Evolutionary conservation across 768 basidiomycete genomes (phyloP), one percentile per base, ranked within the genome.

Genomic region (Termitomyces sp.): DNA sequence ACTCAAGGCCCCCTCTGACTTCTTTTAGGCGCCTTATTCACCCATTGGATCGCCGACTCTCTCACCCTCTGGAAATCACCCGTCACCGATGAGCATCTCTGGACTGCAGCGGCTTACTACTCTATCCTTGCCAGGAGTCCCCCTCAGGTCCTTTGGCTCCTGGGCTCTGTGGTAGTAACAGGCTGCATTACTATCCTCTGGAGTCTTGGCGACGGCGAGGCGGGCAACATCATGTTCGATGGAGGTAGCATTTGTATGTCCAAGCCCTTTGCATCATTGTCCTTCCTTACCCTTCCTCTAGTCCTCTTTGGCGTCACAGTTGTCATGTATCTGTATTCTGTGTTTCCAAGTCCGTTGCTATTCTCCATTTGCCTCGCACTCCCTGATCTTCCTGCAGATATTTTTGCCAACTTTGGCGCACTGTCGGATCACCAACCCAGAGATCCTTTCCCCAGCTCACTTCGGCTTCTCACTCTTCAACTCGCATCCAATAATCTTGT

Each of bases 31-130:
- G 77, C 88, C 50, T 79, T 94, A 5, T 92, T 92, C 71, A 93
- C 91, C 40, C 89, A 94, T 70, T 94, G 92, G 92, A 93, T 92
- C 63, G 92, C 92, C n/a, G 92, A 94, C 79, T 93, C 91, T 1
- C 77, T 92, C 56, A 94, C 92, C 38, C 80, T 94, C 45, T 94
- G 92, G 92, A 92, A 91, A 76, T 85, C 89, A 12, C 91, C 92
- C 47, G 81, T 88, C 67, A 93, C 89, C n/a, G 91, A 94, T 67
- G 86, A 86, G 63, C 85, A 89, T 65, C 80, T 94, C 12, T 92
- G 90, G 88, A 88, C 86, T 8, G 87, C 92, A 2, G 92, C 92
- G 7, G 76, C 82, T 56, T 94, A 94, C 73, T 94, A 94, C 71
- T 83, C 89, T 40, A 85, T 91, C 60, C 81, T 94, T 58, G 81